phyloP scores from a whole-genome alignment of 129 eudicot genomes.

The Flaveria sonorensis region DNA sequence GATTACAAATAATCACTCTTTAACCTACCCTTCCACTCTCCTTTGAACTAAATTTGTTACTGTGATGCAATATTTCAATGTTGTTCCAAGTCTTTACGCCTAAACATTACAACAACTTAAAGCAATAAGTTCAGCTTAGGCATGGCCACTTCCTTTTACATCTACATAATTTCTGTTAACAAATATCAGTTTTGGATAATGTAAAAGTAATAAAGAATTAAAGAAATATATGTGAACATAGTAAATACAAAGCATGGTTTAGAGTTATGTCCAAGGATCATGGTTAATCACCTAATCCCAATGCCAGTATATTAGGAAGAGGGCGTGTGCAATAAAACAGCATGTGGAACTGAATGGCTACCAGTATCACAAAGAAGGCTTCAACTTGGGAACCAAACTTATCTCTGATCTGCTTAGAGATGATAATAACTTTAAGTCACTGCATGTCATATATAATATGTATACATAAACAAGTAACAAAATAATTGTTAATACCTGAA shows the following conservation, averaged over 20 bases:
- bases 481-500: constrained; percentile 55
- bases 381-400: constrained; percentile 91
- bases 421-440: constrained; percentile 15
- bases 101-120: too few relatives aligned
- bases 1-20: too few relatives aligned
- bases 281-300: constrained; percentile 73
- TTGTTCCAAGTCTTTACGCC: too few relatives aligned
- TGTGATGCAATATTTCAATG: too few relatives aligned
- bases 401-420: constrained; percentile 62
- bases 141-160: too few relatives aligned
- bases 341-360: constrained; percentile 83
- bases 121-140: too few relatives aligned
- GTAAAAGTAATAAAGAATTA: constrained; percentile 19
- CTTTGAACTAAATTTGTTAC: too few relatives aligned
- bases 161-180: too few relatives aligned
- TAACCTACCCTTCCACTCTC: too few relatives aligned
- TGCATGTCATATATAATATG: constrained; percentile 1
- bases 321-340: constrained; percentile 96
- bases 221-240: background rate
- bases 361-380: constrained; percentile 82
- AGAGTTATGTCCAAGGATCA: background rate
- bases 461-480: background rate
- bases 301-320: constrained; percentile 95
- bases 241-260: constrained; percentile 6
- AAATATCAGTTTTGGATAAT: background rate